A percentile compares a stretch with the other conserved stretches of the same genome.
phyloP scores from a whole-genome alignment of 768 basidiomycete species.

The Cytidiella melzeri region DNA sequence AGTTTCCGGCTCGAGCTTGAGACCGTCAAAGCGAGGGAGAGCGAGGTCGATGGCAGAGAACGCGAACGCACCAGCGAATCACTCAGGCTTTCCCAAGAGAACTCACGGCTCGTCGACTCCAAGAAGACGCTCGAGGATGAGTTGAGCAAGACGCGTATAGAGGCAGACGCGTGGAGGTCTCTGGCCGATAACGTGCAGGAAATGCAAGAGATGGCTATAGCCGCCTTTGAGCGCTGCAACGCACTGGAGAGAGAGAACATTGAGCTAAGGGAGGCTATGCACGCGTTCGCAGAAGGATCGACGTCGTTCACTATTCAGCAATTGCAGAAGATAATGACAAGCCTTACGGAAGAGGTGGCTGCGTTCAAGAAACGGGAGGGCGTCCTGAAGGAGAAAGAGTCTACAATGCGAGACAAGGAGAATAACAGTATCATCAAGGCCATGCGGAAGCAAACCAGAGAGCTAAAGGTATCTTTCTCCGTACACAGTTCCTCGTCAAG shows the following conservation, averaged over 20 bases:
- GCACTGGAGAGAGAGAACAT: conserved; percentile 19
- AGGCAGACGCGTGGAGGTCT: conserved; percentile 9
- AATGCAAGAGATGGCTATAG: conserved; percentile 16
- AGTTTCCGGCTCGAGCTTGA: conserved; percentile 5
- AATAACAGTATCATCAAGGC: conserved; percentile 15
- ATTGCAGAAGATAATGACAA: conserved; percentile 12
- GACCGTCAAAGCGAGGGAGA: not conserved
- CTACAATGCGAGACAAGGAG: conserved; percentile 9
- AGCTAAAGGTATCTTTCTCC: conserved; percentile 11
- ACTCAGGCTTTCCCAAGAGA: conserved; percentile 3
- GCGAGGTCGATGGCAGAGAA: conserved; percentile 3
- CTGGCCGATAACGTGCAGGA: conserved; percentile 12
- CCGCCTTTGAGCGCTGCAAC: conserved; percentile 18
- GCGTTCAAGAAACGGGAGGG: conserved; percentile 15
- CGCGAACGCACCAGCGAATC: conserved; percentile 11
- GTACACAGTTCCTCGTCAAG: not conserved
- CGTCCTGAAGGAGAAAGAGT: conserved; percentile 11
- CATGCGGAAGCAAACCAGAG: conserved; percentile 16
- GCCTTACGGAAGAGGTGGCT: conserved; percentile 11
- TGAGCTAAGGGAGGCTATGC: conserved; percentile 15
- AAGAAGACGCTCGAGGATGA: conserved; percentile 1
- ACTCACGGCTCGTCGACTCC: conserved; percentile 1
- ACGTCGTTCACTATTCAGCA: conserved; percentile 14
- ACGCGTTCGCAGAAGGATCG: conserved; percentile 14
- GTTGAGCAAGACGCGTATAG: conserved; percentile 1